These are phyloP conservation scores for Schizochytrium sp. DNA, from an alignment of 108 stramenopile species.

Conservation along the genomic window DNA sequence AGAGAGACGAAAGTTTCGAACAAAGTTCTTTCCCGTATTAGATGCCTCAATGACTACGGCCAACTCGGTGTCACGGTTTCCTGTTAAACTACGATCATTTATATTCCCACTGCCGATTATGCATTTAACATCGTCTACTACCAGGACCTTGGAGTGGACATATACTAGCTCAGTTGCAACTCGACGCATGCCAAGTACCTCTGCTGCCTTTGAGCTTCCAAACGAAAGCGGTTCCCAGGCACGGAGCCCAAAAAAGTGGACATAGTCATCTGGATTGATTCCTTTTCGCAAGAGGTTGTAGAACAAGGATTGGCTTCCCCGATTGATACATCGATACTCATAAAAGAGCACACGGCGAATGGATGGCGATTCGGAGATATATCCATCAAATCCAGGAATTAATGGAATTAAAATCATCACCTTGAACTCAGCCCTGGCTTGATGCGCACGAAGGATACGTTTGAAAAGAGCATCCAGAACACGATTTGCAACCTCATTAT, in stretches of 20 bases:
- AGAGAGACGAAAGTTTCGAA: not conserved
- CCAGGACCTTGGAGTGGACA: conserved; percentile 82
- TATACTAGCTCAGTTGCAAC: conserved; percentile 71
- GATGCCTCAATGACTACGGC: conserved; percentile 48
- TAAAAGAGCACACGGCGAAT: conserved; percentile 36
- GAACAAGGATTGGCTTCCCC: conserved; percentile 34
- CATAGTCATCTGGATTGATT: conserved; percentile 21
- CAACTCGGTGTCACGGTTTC: conserved; percentile 78
- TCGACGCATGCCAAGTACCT: conserved; percentile 29
- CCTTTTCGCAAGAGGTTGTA: conserved; percentile 5
- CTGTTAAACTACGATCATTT: conserved; percentile 79
- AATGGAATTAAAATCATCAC: conserved; percentile 43
- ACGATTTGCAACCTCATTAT: conserved; percentile 46
- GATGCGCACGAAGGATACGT: conserved; percentile 30
- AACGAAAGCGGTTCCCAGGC: not conserved
- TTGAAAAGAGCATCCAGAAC: conserved; percentile 9
- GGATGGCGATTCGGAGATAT: conserved; percentile 7
- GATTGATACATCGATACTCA: conserved; percentile 37
- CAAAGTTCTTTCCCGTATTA: conserved; percentile 14
- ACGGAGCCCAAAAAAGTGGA: conserved; percentile 31
- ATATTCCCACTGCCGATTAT: conserved; percentile 80
- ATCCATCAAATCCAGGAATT: conserved; percentile 24
- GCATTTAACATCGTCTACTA: conserved; percentile 80
- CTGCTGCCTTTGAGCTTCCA: not conserved
- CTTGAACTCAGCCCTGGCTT: conserved; percentile 12